Evolutionary conservation across 768 basidiomycete species (phyloP), one percentile per base, ranked within the genome.

Genomic region (Mycena chlorophos): DNA sequence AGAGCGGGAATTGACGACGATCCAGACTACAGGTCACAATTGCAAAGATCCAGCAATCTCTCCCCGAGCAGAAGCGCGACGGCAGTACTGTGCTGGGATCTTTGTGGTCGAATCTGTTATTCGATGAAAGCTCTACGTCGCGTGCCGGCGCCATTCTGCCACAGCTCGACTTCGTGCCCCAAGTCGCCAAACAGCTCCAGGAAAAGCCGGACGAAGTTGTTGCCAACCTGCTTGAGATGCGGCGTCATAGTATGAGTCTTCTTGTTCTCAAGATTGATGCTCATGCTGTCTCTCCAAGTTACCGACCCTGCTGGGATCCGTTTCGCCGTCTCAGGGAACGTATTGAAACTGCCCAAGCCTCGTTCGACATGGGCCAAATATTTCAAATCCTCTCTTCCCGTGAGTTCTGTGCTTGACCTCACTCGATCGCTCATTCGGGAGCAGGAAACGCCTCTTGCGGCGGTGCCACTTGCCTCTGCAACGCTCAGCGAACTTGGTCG

Each of bases 41-140:
- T 43, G 92, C 94, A 16, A 98, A 97, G 71, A 83, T 92, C 22
- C 85, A 89, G 40, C 96, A 98, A 68, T 86, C 86, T 19, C 77
- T 99, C 28, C 96, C 97, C 2, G 88, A 94, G 67, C 75, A 91
- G 63, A 98, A 98, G 77, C 84, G 97, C 34, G 88, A 92, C 66
- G 96, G 94, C 13, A 84, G 75, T 65, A 87, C 82, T 26, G 89
- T 98, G 12, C 76, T 94, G 43, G 78, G 79, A 10, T 88, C 93
- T 6, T 73, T 93, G 27, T 86, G 83, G 73, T 73, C 81, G 17
- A 80, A 85, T 56, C 66, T 91, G 25, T 65, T 93, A 23, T 89
- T 83, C 64, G 80, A 82, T 59, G 80, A 86, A 61, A 78, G 76
- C 46, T 92, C 90, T 4, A 88, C 89, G 10, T 82, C 83, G 13